Percentiles rank a stretch among this genome's conserved stretches.
Evolutionary conservation across 2,329 filamentous ascomycete genomes (phyloP).

Genomic region (Trichoderma sp.): DNA sequence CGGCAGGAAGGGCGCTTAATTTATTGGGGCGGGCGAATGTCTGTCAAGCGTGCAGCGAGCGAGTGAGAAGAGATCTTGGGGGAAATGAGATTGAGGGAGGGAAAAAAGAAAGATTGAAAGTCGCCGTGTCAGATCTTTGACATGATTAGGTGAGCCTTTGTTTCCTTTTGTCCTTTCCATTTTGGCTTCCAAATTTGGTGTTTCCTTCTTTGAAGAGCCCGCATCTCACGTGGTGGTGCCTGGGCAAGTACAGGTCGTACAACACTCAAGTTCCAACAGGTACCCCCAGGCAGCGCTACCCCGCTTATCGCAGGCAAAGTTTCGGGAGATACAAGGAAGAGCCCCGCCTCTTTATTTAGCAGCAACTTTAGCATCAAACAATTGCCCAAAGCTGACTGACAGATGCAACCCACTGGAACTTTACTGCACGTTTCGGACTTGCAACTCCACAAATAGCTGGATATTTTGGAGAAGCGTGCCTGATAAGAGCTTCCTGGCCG

Average conservation of each 20-base stretch:
- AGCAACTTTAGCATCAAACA: neutral
- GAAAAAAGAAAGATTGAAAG: neutral
- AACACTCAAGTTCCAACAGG: neutral
- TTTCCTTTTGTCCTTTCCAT: neutral
- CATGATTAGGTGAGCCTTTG: neutral
- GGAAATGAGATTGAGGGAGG: neutral
- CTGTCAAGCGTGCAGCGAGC: neutral
- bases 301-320: neutral
- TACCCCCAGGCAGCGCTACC: neutral
- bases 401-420: neutral
- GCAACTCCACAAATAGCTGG: neutral
- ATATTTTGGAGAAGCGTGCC: neutral
- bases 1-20: constrained; percentile 18
- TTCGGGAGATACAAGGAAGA: neutral
- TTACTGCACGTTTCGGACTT: neutral
- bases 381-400: neutral
- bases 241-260: neutral
- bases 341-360: neutral
- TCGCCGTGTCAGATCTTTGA: neutral
- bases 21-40: neutral
- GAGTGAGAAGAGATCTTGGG: neutral
- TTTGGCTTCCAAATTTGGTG: neutral
- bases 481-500: neutral
- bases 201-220: neutral
- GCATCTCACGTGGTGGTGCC: neutral